Base-by-base conservation (phyloP, 169 alveolate species). In the Neospora caninum region DNA sequence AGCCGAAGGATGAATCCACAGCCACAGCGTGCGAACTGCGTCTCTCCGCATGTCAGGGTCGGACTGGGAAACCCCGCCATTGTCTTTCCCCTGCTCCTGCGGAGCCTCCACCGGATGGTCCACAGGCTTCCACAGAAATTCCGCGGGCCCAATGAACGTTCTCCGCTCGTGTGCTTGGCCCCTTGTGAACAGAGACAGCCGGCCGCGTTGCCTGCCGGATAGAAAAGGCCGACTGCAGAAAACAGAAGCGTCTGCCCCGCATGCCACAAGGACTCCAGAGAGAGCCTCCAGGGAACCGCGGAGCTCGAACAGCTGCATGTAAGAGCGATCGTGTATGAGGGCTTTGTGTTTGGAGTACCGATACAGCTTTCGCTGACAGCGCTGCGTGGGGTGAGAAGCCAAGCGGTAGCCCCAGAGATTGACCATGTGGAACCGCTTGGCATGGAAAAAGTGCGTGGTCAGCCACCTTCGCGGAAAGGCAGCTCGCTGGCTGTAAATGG, bases 391-490 rank as follows among this genome's bases (percentile, higher is more conserved):
- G 53, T 96, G 95, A 69, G 91, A 82, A 25, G 99, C 98, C 67
- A 98, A 88, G 91, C 98, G 97, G 96, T 95, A 98, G 13, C 99
- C 99, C 98, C 98, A 98, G 49, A 97, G 91, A 49, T 93, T 95
- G 36, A 91, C 95, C 99, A 98, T 98, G 83, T 96, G 96, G 97
- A 98, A 98, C 88, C 99, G 96, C 94, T 98, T 98, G 27, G 99
- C 98, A 95, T 98, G 99, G 97, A 98, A 98, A 6, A 98, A 43
- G 95, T 98, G 99, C 45, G 99, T 98, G 94, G 97, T 98, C 91
- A 98, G 91, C 99, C 99, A 98, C 49, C 95, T 92, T 96, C 54
- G 80, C 10, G 53, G 89, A 13, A 22, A 42, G 20, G 64, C 54
- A 0, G 89, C 89, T 20, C 89, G 89, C 34, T 20, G 38, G 31